These are phyloP conservation scores for Nakaseomyces delphensis DNA, from an alignment of 1,139 yeast genomes.

Conservation along the genomic window DNA sequence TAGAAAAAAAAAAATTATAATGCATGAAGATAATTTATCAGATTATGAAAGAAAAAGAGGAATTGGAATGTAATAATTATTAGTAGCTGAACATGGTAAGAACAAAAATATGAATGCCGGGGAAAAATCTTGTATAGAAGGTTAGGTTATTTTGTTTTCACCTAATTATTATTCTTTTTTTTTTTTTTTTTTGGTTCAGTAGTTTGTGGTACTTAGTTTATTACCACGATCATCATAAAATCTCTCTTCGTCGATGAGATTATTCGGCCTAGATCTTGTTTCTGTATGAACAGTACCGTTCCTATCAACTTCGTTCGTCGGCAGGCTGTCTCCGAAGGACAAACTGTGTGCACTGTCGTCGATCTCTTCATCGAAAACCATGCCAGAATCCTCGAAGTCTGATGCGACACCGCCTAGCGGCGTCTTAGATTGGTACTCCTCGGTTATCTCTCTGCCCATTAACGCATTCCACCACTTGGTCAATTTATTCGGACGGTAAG, in stretches of 20 bases:
- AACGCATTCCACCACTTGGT: slow-evolving; percentile 26
- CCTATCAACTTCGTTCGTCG: neutral
- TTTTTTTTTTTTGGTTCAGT: slow-evolving; percentile 10
- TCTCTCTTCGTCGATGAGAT: slow-evolving; percentile 22
- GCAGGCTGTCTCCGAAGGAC: slow-evolving; percentile 1
- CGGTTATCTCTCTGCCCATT: slow-evolving; percentile 24
- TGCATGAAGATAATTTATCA: too few relatives aligned
- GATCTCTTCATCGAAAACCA: neutral
- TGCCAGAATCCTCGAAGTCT: slow-evolving; percentile 11
- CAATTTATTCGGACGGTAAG: slow-evolving; percentile 26
- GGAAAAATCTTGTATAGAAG: too few relatives aligned
- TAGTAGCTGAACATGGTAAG: too few relatives aligned
- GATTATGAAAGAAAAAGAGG: too few relatives aligned
- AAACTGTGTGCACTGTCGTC: slow-evolving; percentile 9
- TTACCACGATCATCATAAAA: slow-evolving; percentile 23
- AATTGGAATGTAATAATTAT: too few relatives aligned
- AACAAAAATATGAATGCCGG: too few relatives aligned
- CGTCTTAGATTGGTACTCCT: slow-evolving; percentile 25
- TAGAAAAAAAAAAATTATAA: too few relatives aligned
- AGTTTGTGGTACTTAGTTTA: slow-evolving; percentile 24
- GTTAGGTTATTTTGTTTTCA: too few relatives aligned
- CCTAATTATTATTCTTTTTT: too few relatives aligned
- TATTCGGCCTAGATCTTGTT: slow-evolving; percentile 13
- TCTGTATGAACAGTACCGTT: slow-evolving; percentile 3
- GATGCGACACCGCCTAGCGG: slow-evolving; percentile 24